A percentile compares a stretch with the other conserved stretches of the same genome.
Evolutionary conservation across 176 grass and related monocot genomes (phyloP).

Genomic region (Urochloa ruziziensis): DNA sequence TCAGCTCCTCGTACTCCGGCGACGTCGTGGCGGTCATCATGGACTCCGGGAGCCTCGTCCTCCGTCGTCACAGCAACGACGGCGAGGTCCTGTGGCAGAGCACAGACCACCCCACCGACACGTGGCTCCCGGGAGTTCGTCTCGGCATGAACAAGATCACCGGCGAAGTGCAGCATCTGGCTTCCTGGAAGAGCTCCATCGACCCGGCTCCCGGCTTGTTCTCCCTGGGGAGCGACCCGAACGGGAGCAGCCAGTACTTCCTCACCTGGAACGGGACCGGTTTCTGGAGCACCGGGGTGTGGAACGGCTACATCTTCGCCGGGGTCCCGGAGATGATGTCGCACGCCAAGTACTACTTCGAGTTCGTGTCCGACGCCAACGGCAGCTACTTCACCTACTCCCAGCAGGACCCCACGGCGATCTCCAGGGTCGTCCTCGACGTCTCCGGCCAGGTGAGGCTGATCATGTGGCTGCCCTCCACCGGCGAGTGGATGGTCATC

Average conservation of each 20-base stretch:
- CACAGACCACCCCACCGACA: conserved; percentile 47
- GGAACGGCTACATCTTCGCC: conserved; percentile 26
- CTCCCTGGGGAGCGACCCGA: conserved; percentile 32
- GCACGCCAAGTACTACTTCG: conserved; percentile 41
- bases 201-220: conserved; percentile 46
- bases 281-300: conserved; percentile 48
- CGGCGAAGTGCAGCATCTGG: conserved; percentile 21
- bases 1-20: background rate
- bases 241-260: conserved; percentile 40
- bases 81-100: conserved; percentile 54
- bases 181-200: conserved; percentile 39
- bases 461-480: conserved; percentile 30
- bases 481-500: conserved; percentile 25
- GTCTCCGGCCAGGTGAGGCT: conserved; percentile 38
- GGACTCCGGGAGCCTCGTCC: conserved; percentile 50
- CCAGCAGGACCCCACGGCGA: background rate
- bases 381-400: conserved; percentile 57
- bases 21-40: conserved; percentile 25
- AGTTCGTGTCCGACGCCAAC: conserved; percentile 17
- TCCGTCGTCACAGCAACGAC: background rate
- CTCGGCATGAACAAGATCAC: conserved; percentile 41
- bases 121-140: conserved; percentile 41
- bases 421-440: conserved; percentile 41
- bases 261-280: conserved; percentile 25
- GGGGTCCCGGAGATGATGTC: conserved; percentile 44